A percentile compares a stretch with the other conserved stretches of the same genome.
Evolutionary conservation across 805 yeast genomes (phyloP).

Genomic region (Cyberlindnera japonica): DNA sequence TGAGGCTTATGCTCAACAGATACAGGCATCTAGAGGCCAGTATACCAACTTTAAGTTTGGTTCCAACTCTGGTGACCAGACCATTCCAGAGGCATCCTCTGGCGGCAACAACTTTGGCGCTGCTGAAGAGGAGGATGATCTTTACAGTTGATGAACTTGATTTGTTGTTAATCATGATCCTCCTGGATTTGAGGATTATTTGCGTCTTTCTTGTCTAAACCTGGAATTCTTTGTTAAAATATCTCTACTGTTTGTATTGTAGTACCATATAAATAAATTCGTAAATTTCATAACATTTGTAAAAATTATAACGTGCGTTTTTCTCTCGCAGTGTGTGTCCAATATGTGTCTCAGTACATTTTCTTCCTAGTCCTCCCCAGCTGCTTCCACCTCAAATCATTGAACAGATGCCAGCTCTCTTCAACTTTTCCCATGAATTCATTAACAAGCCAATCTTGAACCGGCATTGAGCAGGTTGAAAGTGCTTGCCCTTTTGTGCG

Average conservation of each 20-base stretch:
- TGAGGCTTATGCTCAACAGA: conserved; percentile 96
- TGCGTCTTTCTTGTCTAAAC: background rate
- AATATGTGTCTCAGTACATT: too few relatives aligned
- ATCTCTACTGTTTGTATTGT: too few relatives aligned
- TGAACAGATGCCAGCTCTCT: background rate
- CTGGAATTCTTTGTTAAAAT: too few relatives aligned
- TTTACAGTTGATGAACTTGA: conserved; percentile 43
- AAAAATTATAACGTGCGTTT: background rate
- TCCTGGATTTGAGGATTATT: conserved; percentile 10
- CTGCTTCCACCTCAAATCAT: background rate
- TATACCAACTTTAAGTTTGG: conserved; percentile 85
- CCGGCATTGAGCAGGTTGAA: conserved; percentile 15
- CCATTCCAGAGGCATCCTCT: conserved; percentile 38
- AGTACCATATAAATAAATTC: background rate
- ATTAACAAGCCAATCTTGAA: conserved; percentile 4
- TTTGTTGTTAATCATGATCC: background rate
- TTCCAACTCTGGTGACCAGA: conserved; percentile 31
- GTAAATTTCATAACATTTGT: background rate
- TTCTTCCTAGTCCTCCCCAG: too few relatives aligned
- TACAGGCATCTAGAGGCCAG: conserved; percentile 94
- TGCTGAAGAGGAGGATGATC: conserved; percentile 61
- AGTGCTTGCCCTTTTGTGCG: conserved; percentile 8
- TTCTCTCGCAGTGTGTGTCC: too few relatives aligned
- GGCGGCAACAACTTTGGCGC: conserved; percentile 39
- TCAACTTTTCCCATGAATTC: background rate